Evolutionary conservation across 192 early-diverging fungal species (phyloP).

Genomic region (Entophlyctis luteolus): DNA sequence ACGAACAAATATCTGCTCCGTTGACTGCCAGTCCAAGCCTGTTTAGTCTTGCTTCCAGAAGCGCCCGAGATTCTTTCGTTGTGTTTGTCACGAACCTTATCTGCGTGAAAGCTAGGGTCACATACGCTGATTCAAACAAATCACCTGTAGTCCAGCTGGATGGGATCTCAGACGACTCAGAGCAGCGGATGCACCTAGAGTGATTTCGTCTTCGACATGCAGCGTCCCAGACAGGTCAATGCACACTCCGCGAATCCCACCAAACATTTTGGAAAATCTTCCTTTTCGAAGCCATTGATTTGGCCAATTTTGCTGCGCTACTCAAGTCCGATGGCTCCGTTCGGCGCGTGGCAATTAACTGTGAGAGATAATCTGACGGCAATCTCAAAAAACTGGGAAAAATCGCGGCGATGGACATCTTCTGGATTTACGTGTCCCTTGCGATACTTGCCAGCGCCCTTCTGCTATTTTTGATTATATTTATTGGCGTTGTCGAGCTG

Average conservation of each 20-base stretch:
- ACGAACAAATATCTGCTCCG: constrained; percentile 69
- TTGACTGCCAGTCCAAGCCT: constrained; percentile 68
- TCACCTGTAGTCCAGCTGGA: neutral
- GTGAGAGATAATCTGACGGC: too few relatives aligned
- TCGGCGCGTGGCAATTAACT: too few relatives aligned
- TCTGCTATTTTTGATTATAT: too few relatives aligned
- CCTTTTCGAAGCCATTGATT: too few relatives aligned
- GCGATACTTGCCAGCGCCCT: too few relatives aligned
- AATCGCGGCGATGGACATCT: too few relatives aligned
- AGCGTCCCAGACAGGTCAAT: constrained; percentile 79
- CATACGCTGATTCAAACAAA: neutral
- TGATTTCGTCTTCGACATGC: constrained; percentile 66
- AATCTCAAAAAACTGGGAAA: too few relatives aligned
- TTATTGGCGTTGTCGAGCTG: too few relatives aligned
- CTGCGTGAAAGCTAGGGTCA: neutral
- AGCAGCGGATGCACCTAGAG: constrained; percentile 62
- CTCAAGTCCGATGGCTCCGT: too few relatives aligned
- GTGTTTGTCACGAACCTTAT: constrained; percentile 84
- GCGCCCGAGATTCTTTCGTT: constrained; percentile 65
- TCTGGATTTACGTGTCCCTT: too few relatives aligned
- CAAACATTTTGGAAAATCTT: too few relatives aligned
- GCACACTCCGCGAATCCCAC: constrained; percentile 50
- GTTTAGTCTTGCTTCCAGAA: constrained; percentile 56
- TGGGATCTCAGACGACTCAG: constrained; percentile 56
- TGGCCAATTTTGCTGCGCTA: too few relatives aligned